phyloP scores from a whole-genome alignment of 2,329 filamentous ascomycete genomes.

The Albifimbria verrucaria region DNA sequence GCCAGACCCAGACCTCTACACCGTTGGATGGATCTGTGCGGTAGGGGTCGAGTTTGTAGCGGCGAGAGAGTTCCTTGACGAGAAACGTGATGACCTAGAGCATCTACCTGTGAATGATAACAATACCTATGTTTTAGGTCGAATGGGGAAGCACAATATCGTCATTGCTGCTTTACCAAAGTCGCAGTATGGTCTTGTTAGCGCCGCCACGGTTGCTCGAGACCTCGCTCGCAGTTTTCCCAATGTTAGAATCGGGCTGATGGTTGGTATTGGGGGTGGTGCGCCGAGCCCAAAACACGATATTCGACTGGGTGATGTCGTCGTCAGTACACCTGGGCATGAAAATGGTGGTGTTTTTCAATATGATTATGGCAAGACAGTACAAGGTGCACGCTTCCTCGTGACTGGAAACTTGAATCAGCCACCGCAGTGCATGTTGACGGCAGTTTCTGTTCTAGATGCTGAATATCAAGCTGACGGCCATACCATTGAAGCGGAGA shows the following conservation, averaged over 20 bases:
- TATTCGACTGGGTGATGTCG: conserved; percentile 11
- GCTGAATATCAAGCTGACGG: not conserved
- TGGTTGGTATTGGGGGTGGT: conserved; percentile 12
- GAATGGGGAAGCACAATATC: conserved; percentile 23
- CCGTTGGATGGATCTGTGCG: conserved; percentile 21
- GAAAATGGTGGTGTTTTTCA: conserved; percentile 4
- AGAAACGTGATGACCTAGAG: conserved; percentile 5
- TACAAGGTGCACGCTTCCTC: conserved; percentile 1
- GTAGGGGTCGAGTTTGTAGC: conserved; percentile 14
- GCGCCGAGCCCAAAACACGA: conserved; percentile 6
- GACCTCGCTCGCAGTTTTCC: conserved; percentile 27
- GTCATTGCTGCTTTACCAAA: conserved; percentile 22
- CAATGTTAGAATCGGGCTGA: conserved; percentile 11
- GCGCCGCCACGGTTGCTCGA: conserved; percentile 24
- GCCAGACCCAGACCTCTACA: conserved; percentile 13
- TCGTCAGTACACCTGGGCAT: conserved; percentile 4
- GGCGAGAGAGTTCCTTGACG: conserved; percentile 14
- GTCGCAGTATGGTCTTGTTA: conserved; percentile 23
- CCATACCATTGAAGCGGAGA: not conserved
- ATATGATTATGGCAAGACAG: conserved; percentile 7
- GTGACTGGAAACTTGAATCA: conserved; percentile 4
- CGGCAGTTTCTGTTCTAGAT: conserved; percentile 1
- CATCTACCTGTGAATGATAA: conserved; percentile 9
- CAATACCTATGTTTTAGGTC: conserved; percentile 20
- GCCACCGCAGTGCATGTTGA: not conserved